These are phyloP conservation scores for Phellopilus nigrolimitatus DNA, from an alignment of 1,284 basidiomycete species.

Conservation along the genomic window DNA sequence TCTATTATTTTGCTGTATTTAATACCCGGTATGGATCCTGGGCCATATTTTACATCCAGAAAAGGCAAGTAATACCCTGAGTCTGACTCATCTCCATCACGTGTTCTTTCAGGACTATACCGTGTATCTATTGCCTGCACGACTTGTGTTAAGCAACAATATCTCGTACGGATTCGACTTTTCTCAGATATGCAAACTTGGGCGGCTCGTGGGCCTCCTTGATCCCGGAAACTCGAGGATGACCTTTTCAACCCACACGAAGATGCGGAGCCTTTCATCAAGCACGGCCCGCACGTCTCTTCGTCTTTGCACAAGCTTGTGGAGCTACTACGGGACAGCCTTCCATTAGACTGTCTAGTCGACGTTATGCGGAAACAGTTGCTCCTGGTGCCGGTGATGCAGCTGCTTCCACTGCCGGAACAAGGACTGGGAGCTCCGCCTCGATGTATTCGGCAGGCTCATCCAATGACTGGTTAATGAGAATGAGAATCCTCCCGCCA, in stretches of 20 bases:
- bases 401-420: too few relatives aligned
- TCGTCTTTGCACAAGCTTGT: conserved; percentile 62
- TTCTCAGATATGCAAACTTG: conserved; percentile 40
- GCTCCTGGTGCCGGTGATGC: conserved; percentile 29
- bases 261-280: conserved; percentile 66
- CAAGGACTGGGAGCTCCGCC: too few relatives aligned
- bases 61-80: too few relatives aligned
- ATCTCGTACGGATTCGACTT: conserved; percentile 71
- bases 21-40: too few relatives aligned
- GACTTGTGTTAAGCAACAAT: conserved; percentile 46
- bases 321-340: conserved; percentile 60
- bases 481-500: too few relatives aligned
- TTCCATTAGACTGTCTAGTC: conserved; percentile 68
- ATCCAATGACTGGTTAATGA: too few relatives aligned
- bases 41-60: too few relatives aligned
- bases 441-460: too few relatives aligned
- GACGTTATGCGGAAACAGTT: conserved; percentile 47
- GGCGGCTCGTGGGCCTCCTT: conserved; percentile 24
- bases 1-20: too few relatives aligned
- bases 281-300: conserved; percentile 50
- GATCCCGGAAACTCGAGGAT: conserved; percentile 22
- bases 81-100: too few relatives aligned
- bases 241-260: conserved; percentile 58
- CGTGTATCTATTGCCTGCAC: conserved; percentile 68
- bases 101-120: conserved; percentile 56